phyloP scores from a whole-genome alignment of 2,329 filamentous ascomycete genomes.

The Alternaria arborescens region DNA sequence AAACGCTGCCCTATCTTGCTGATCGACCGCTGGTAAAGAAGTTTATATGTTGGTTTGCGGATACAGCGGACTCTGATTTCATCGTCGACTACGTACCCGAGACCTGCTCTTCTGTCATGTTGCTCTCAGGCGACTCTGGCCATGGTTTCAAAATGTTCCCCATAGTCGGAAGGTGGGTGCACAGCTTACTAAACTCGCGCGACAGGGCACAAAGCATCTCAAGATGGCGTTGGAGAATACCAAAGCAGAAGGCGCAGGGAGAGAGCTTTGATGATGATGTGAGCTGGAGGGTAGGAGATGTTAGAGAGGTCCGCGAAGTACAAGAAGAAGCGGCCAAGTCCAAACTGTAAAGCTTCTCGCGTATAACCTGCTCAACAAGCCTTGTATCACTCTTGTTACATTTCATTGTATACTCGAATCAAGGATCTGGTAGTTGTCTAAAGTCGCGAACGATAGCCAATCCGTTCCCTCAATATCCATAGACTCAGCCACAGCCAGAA shows the following conservation, averaged over 20 bases:
- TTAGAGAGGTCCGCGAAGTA: conserved; percentile 34
- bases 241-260: conserved; percentile 33
- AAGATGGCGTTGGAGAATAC: conserved; percentile 63
- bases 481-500: conserved; percentile 59
- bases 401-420: conserved; percentile 14
- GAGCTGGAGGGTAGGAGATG: conserved; percentile 58
- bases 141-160: conserved; percentile 72
- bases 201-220: conserved; percentile 54
- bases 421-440: conserved; percentile 50
- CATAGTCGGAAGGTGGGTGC: conserved; percentile 64
- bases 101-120: conserved; percentile 57
- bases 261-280: conserved; percentile 57
- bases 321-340: conserved; percentile 18
- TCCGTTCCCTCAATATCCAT: conserved; percentile 57
- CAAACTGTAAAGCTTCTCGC: conserved; percentile 25
- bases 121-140: conserved; percentile 67
- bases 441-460: conserved; percentile 58
- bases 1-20: conserved; percentile 63
- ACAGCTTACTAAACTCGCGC: conserved; percentile 54
- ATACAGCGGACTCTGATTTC: conserved; percentile 68
- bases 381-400: neutral
- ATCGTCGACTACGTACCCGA: conserved; percentile 67
- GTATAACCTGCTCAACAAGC: neutral
- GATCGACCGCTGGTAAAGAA: conserved; percentile 65
- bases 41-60: conserved; percentile 70